Conservation (phyloP, 768 basidiomycete genomes). For the Chalciporus piperatus region DNA sequence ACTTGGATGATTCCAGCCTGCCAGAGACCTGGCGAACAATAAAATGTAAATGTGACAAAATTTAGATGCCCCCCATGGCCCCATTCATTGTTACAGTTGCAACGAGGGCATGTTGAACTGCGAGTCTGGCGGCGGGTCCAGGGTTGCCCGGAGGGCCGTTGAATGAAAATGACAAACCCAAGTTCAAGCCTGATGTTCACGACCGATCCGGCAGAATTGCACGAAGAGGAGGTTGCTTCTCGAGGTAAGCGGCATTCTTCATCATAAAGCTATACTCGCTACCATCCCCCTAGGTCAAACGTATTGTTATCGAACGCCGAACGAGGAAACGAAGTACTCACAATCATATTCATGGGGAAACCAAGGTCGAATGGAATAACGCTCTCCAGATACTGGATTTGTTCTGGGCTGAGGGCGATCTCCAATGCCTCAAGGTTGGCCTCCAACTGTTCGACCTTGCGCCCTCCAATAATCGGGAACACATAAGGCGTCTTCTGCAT, state of each 20-base stretch:
- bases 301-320: too few relatives aligned
- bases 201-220: conserved; percentile 9
- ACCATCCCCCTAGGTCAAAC: conserved; percentile 18
- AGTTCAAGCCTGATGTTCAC: background rate
- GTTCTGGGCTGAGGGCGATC: conserved; percentile 36
- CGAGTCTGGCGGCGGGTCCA: too few relatives aligned
- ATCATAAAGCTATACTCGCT: conserved; percentile 15
- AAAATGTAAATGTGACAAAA: too few relatives aligned
- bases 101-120: too few relatives aligned
- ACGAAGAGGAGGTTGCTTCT: conserved; percentile 18
- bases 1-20: too few relatives aligned
- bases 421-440: conserved; percentile 44
- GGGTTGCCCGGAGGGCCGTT: too few relatives aligned
- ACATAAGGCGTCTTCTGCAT: conserved; percentile 46
- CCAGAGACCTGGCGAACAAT: too few relatives aligned
- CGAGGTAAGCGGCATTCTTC: conserved; percentile 17
- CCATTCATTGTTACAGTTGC: too few relatives aligned
- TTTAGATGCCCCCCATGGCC: too few relatives aligned
- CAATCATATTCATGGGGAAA: conserved; percentile 35
- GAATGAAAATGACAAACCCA: too few relatives aligned
- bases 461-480: conserved; percentile 42
- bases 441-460: conserved; percentile 42
- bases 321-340: too few relatives aligned
- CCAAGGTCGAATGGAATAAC: conserved; percentile 37
- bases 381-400: conserved; percentile 38